phyloP scores from a whole-genome alignment of 495 filamentous ascomycete genomes.

The Penicillium argentinense region DNA sequence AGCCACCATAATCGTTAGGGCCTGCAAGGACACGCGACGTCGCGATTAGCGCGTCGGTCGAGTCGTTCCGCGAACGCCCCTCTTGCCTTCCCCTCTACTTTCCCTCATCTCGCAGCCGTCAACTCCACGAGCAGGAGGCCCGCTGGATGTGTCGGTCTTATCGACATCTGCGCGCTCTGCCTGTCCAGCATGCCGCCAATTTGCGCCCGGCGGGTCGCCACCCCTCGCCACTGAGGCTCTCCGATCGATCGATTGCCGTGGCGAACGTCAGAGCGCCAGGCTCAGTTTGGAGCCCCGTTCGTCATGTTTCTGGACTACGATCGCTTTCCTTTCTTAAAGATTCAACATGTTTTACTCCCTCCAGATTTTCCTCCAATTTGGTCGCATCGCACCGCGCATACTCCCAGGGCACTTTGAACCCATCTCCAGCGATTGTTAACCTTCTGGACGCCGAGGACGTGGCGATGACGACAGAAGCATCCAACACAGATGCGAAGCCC shows the following conservation, averaged over 20 bases:
- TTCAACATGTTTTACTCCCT: neutral
- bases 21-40: no score
- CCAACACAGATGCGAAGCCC: slow-evolving; percentile 11
- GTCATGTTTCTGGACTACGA: slow-evolving; percentile 15
- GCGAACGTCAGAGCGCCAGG: slow-evolving; percentile 24
- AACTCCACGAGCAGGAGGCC: slow-evolving; percentile 7
- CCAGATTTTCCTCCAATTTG: neutral
- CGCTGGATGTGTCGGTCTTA: slow-evolving; percentile 40
- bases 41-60: no score
- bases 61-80: no score
- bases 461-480: slow-evolving; percentile 7
- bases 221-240: slow-evolving; percentile 22
- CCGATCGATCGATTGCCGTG: slow-evolving; percentile 32
- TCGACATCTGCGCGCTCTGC: slow-evolving; percentile 28
- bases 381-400: slow-evolving; percentile 2
- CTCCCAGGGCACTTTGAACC: slow-evolving; percentile 6
- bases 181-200: slow-evolving; percentile 35
- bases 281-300: slow-evolving; percentile 14
- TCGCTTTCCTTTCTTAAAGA: neutral
- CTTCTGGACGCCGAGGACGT: neutral
- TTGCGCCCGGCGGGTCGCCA: slow-evolving; percentile 30
- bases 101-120: no score
- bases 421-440: neutral
- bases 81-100: no score
- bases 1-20: no score